Percentiles rank a stretch among this genome's conserved stretches.
Evolutionary conservation across 2,329 filamentous ascomycete species (phyloP).

Genomic region (Alternaria triticimaculans): DNA sequence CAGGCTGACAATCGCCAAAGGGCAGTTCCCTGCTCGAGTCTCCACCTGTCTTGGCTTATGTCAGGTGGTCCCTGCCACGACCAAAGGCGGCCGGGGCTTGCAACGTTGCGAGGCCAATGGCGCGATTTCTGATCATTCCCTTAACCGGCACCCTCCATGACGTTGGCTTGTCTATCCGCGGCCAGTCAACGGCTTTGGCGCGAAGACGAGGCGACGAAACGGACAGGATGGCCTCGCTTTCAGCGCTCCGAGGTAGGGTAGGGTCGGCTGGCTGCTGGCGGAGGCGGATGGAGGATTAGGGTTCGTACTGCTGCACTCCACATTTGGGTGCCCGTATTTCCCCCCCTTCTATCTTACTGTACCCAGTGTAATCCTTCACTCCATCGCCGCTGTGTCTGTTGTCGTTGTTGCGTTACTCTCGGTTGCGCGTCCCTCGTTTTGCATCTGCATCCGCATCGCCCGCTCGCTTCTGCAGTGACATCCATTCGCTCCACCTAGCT

Average conservation of each 20-base stretch:
- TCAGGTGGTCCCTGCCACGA: constrained; percentile 3
- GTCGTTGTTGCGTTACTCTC: background rate
- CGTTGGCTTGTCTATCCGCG: constrained; percentile 22
- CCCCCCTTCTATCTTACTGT: background rate
- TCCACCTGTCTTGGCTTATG: constrained; percentile 10
- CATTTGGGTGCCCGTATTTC: background rate
- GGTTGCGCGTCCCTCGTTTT: constrained; percentile 3
- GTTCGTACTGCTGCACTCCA: constrained; percentile 1
- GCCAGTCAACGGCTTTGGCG: constrained; percentile 6
- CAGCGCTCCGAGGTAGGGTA: background rate
- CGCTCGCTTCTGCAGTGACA: background rate
- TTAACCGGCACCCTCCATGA: constrained; percentile 36
- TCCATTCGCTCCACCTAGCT: background rate
- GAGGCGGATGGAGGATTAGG: background rate
- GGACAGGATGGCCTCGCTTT: background rate
- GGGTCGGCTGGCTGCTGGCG: background rate
- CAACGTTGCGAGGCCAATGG: constrained; percentile 22
- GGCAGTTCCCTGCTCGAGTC: background rate
- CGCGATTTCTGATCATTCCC: constrained; percentile 37
- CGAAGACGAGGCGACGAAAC: background rate
- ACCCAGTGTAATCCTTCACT: background rate
- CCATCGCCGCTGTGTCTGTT: background rate
- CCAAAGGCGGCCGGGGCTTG: constrained; percentile 29
- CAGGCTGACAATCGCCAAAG: background rate
- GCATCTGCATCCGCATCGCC: constrained; percentile 7